phyloP scores from a whole-genome alignment of 2,329 filamentous ascomycete species.

The Pestalotiopsis sp. region DNA sequence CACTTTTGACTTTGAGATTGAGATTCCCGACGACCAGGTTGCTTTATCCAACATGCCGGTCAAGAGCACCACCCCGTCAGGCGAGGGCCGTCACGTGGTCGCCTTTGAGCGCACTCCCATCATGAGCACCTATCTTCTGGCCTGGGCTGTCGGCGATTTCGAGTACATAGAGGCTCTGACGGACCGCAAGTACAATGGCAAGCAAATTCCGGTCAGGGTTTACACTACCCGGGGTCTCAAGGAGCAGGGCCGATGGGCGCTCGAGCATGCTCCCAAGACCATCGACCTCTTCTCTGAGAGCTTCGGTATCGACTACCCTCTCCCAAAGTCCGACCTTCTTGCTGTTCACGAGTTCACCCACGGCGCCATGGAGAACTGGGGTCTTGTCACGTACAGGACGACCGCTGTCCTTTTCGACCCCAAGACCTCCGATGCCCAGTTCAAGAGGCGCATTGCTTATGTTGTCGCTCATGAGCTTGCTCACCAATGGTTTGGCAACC shows the following conservation, averaged over 20 bases:
- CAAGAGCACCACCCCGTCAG: slow-evolving; percentile 64
- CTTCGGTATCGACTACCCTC: slow-evolving; percentile 89
- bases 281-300: slow-evolving; percentile 97
- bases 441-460: slow-evolving; percentile 93
- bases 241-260: slow-evolving; percentile 85
- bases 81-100: slow-evolving; percentile 71
- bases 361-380: slow-evolving; percentile 96
- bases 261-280: slow-evolving; percentile 89
- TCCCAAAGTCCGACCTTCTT: slow-evolving; percentile 88
- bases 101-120: slow-evolving; percentile 82
- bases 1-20: slow-evolving; percentile 91
- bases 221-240: slow-evolving; percentile 96
- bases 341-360: slow-evolving; percentile 90
- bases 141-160: slow-evolving; percentile 96
- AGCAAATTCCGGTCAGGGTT: slow-evolving; percentile 87
- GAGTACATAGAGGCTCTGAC: slow-evolving; percentile 95
- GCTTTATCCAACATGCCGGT: slow-evolving; percentile 96
- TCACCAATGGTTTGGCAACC: slow-evolving; percentile 94
- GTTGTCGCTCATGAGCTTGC: slow-evolving; percentile 98
- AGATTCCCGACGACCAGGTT: slow-evolving; percentile 85
- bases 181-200: slow-evolving; percentile 86
- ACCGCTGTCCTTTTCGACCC: slow-evolving; percentile 97
- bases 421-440: slow-evolving; percentile 84
- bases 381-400: slow-evolving; percentile 91
- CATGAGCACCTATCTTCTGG: slow-evolving; percentile 90